Conservation (phyloP, 257 asterid genomes). For the Fraxinus cuspidata region DNA sequence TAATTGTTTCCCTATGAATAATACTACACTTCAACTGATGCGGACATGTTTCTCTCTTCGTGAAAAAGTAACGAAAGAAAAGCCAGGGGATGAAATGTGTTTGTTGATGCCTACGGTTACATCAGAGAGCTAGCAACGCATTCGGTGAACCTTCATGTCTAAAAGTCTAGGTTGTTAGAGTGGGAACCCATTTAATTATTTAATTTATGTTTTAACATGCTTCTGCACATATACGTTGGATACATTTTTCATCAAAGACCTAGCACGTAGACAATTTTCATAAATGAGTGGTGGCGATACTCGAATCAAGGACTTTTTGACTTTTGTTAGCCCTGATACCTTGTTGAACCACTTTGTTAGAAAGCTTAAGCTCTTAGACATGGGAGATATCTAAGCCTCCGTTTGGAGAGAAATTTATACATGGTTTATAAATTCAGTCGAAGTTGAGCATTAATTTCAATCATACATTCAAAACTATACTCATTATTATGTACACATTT, state of each 20-base stretch:
- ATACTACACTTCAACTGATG: neutral
- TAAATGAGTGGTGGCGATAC: neutral
- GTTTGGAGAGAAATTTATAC: no score
- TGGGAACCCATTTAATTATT: no score
- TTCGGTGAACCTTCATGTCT: neutral
- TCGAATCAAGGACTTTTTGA: neutral
- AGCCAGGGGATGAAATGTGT: neutral
- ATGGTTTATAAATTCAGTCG: no score
- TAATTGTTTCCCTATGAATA: neutral
- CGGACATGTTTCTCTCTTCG: neutral
- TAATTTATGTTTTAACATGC: no score
- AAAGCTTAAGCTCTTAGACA: neutral
- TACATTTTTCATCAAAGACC: neutral
- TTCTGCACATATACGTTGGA: no score
- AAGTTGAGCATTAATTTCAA: no score
- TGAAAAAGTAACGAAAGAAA: neutral
- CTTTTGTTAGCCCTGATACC: neutral
- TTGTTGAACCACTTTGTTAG: neutral
- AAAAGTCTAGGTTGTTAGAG: neutral
- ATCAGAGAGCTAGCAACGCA: neutral
- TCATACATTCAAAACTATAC: no score
- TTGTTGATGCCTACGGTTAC: neutral
- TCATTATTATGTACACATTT: no score
- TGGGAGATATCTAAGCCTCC: neutral
- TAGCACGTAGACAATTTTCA: neutral